phyloP scores from a whole-genome alignment of 257 asterid genomes.

The Rauvolfia tetraphylla region DNA sequence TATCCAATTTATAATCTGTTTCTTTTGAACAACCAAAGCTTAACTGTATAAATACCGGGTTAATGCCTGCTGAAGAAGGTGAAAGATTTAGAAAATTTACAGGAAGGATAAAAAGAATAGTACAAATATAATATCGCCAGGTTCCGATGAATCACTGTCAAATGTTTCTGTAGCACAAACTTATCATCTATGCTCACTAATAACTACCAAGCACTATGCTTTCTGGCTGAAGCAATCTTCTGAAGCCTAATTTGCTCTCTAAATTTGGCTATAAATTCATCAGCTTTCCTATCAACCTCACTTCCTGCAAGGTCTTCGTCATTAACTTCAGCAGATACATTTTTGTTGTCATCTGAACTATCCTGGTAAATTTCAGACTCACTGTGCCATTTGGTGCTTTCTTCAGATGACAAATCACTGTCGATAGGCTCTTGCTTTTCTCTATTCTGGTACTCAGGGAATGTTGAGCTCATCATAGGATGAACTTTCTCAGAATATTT shows the following conservation, averaged over 20 bases:
- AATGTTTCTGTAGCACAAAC: conserved; percentile 7
- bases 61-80: conserved; percentile 3
- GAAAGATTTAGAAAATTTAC: background rate
- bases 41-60: conserved; percentile 5
- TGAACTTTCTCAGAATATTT: conserved; percentile 22
- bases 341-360: conserved; percentile 38
- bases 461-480: conserved; percentile 38
- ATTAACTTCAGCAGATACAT: conserved; percentile 20
- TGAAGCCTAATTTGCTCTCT: conserved; percentile 89
- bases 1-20: background rate
- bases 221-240: conserved; percentile 42
- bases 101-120: background rate
- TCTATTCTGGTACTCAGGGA: conserved; percentile 30
- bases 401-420: conserved; percentile 24
- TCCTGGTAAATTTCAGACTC: conserved; percentile 20
- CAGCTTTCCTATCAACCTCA: conserved; percentile 94
- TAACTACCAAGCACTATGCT: conserved; percentile 27
- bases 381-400: conserved; percentile 22
- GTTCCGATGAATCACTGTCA: conserved; percentile 15
- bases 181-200: conserved; percentile 2
- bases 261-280: conserved; percentile 89
- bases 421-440: conserved; percentile 29
- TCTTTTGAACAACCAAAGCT: background rate
- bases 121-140: background rate
- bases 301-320: conserved; percentile 61